Evolutionary conservation across 164 flowering plant species (phyloP).

Genomic region (Magnolia officinalis): DNA sequence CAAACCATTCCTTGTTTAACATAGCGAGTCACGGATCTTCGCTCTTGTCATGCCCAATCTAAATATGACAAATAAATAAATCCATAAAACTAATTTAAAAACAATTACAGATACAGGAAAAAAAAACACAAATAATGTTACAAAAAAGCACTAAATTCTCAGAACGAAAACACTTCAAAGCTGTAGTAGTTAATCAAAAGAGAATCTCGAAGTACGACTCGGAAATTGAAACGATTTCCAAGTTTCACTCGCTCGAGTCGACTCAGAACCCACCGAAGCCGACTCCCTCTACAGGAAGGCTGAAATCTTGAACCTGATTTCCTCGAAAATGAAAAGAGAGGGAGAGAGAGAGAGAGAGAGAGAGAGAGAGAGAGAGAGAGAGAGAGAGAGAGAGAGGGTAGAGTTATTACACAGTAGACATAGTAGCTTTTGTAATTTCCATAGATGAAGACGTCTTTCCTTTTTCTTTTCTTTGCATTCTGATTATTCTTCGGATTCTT

Average conservation of each 20-base stretch:
- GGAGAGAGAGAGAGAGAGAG: background rate
- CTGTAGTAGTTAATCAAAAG: background rate
- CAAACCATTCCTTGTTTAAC: constrained; percentile 83
- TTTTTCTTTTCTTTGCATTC: constrained; percentile 23
- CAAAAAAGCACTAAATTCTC: too few relatives aligned
- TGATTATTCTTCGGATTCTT: constrained; percentile 19
- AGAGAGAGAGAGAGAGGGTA: background rate
- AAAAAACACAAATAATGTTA: too few relatives aligned
- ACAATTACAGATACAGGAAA: background rate
- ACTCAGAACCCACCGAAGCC: background rate
- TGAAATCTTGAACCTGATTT: background rate
- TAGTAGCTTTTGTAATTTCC: constrained; percentile 85
- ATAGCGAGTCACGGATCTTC: constrained; percentile 81
- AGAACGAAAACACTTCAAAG: background rate
- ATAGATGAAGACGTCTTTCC: constrained; percentile 54
- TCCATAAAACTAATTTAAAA: background rate
- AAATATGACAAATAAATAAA: constrained; percentile 8
- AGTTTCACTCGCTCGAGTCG: background rate
- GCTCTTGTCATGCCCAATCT: constrained; percentile 50
- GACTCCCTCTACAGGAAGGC: background rate
- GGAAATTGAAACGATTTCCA: too few relatives aligned
- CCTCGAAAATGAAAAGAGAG: background rate
- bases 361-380: background rate
- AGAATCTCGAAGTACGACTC: too few relatives aligned
- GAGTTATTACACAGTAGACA: constrained; percentile 61